A percentile compares a stretch with the other conserved stretches of the same genome.
phyloP scores from a whole-genome alignment of 2,329 filamentous ascomycete genomes.

The Penicillium sp. region DNA sequence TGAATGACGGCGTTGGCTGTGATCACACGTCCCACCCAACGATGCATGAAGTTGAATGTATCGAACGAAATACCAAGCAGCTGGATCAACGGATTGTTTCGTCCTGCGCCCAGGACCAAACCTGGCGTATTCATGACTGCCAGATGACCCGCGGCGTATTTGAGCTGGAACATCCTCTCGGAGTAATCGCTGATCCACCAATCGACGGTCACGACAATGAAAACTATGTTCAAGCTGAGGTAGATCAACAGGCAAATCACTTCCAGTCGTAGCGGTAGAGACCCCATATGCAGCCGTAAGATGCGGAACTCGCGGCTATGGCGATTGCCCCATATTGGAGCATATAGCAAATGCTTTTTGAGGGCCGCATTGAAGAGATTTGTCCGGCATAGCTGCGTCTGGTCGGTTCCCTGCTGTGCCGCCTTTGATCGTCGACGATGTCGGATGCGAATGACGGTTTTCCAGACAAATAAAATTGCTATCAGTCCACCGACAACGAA shows the following conservation, averaged over 20 bases:
- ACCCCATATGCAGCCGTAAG: slow-evolving; percentile 67
- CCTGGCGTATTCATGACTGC: slow-evolving; percentile 85
- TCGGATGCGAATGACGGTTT: slow-evolving; percentile 24
- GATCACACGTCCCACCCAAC: slow-evolving; percentile 75
- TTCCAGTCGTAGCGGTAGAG: slow-evolving; percentile 71
- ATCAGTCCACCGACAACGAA: slow-evolving; percentile 30
- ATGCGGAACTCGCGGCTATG: slow-evolving; percentile 72
- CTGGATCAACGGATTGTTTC: slow-evolving; percentile 85
- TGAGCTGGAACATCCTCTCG: slow-evolving; percentile 51
- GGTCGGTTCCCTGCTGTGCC: slow-evolving; percentile 22
- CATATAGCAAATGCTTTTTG: slow-evolving; percentile 49
- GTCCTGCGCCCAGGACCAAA: slow-evolving; percentile 78
- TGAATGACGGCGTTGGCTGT: slow-evolving; percentile 68
- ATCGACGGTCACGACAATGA: slow-evolving; percentile 53
- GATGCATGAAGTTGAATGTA: slow-evolving; percentile 85
- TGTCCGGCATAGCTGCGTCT: slow-evolving; percentile 21
- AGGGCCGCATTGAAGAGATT: slow-evolving; percentile 23
- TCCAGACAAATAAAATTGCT: slow-evolving; percentile 25
- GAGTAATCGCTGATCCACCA: slow-evolving; percentile 32
- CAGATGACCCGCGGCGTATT: slow-evolving; percentile 78
- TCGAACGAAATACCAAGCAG: slow-evolving; percentile 85
- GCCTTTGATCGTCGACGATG: slow-evolving; percentile 27
- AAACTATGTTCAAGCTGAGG: slow-evolving; percentile 68
- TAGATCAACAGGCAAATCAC: slow-evolving; percentile 66
- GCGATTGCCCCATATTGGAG: slow-evolving; percentile 68